A percentile compares a stretch with the other conserved stretches of the same genome.
phyloP scores from a whole-genome alignment of 805 yeast species.

The Jamesozyma lodderae region DNA sequence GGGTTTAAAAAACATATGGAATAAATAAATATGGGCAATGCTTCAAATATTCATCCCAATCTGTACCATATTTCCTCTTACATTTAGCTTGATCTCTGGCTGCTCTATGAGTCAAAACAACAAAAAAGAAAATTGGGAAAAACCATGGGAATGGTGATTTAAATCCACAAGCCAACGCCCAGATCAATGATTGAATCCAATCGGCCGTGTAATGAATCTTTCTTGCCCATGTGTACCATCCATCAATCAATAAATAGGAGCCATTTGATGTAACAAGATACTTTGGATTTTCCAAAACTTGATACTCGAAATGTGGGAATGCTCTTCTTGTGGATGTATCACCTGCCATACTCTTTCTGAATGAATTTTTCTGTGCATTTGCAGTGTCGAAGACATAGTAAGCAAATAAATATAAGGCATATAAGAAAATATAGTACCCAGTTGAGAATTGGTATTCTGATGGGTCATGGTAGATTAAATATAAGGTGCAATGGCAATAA shows the following conservation, averaged over 20 bases:
- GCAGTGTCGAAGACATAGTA: constrained; percentile 93
- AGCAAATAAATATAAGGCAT: constrained; percentile 50
- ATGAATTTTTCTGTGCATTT: constrained; percentile 90
- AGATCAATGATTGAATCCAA: constrained; percentile 73
- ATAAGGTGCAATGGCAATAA: constrained; percentile 88
- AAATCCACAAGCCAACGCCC: constrained; percentile 90
- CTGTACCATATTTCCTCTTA: constrained; percentile 80
- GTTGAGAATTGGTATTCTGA: constrained; percentile 68
- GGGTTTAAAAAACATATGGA: constrained; percentile 62
- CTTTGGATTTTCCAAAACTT: constrained; percentile 71
- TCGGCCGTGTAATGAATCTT: constrained; percentile 95
- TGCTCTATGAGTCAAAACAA: constrained; percentile 84
- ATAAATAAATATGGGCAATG: constrained; percentile 88
- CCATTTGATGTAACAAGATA: constrained; percentile 83
- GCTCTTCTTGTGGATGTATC: constrained; percentile 68
- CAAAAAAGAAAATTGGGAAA: constrained; percentile 83
- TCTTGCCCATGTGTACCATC: constrained; percentile 91
- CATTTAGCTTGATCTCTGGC: constrained; percentile 81
- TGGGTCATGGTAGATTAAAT: constrained; percentile 75
- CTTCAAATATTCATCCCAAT: constrained; percentile 80
- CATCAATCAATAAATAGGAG: constrained; percentile 75
- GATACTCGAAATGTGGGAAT: constrained; percentile 88
- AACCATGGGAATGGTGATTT: constrained; percentile 90
- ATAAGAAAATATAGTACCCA: constrained; percentile 47
- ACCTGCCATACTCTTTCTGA: constrained; percentile 78